These are phyloP conservation scores for Excoecaria agallocha DNA, from an alignment of 345 rosid species.

Conservation along the genomic window DNA sequence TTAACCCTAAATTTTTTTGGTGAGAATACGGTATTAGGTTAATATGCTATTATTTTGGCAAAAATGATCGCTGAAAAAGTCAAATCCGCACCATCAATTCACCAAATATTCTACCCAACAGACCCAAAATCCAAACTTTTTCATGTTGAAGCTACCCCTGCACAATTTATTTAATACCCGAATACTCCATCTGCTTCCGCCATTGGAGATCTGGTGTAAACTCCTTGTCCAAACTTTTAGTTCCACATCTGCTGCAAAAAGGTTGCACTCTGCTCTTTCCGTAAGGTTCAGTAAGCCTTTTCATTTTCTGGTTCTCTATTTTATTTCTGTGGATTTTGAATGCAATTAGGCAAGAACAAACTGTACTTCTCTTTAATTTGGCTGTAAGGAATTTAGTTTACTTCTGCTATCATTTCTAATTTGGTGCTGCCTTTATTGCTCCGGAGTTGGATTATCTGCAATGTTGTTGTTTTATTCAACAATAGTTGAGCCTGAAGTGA, in stretches of 20 bases:
- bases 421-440: not conserved
- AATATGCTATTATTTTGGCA: too few species aligned
- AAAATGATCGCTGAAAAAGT: too few species aligned
- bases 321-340: not conserved
- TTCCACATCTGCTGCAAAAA: not conserved
- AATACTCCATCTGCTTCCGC: conserved; percentile 12
- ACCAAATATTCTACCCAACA: too few species aligned
- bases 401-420: not conserved
- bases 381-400: not conserved
- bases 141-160: not conserved
- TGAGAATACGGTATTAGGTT: too few species aligned
- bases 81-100: too few species aligned
- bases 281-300: not conserved
- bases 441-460: not conserved
- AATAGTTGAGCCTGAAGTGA: too few species aligned
- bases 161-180: conserved; percentile 6
- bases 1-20: too few species aligned
- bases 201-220: conserved; percentile 25
- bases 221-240: not conserved
- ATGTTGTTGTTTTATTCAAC: not conserved
- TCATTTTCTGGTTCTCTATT: not conserved
- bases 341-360: not conserved
- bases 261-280: not conserved
- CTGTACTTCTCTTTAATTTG: not conserved
- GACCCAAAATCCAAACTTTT: not conserved